Base-by-base conservation (phyloP, 257 asterid genomes). In the Capsicum rhomboideum region DNA sequence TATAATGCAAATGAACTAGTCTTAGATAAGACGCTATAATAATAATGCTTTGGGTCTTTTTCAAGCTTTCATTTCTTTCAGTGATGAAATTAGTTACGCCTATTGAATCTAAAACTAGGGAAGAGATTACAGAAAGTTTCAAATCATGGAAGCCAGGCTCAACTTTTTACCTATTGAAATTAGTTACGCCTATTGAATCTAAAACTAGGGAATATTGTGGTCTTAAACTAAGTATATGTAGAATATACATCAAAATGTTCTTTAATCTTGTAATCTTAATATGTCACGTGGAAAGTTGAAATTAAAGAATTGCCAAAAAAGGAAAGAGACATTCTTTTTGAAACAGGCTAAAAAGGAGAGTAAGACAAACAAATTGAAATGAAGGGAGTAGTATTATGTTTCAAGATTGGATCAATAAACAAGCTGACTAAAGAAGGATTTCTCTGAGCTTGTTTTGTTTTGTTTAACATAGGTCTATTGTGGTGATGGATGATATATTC, bases 401-500 rank as follows among this genome's bases (percentile, higher is more conserved):
- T 77, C 18, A 77, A 77, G 63, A 28, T 28, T 49, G n/a, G 59
- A 75, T 17, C 26, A 75, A 74, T 23, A 74, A 68, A 8, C 40
- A 75, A 75, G 26, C 5, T n/a, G n/a, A n/a, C n/a, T 14, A 26
- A 23, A 49, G 55, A 31, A 46, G 80, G 20, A 63, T 28, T 11
- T 28, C 20, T 28, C 10, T 28, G n/a, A n/a, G n/a, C n/a, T 61
- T 61, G 37, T 61, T 61, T 40, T 74, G 58, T 16, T 75, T 75
- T 75, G 81, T 50, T 50, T 77, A 29, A 26, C 44, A 26, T 50
- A 93, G 96, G 88, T 91, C 93, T 26, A 84, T 91, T 67, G 90
- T 90, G 20, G 96, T 91, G 87, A 85, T 92, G 89, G 97, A 94
- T 68, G 95, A 92, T 40, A 85, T 92, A 5, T 90, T 92, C 92